Base-by-base conservation (phyloP, 805 yeast species). In the Priceomyces fermenticarens region DNA sequence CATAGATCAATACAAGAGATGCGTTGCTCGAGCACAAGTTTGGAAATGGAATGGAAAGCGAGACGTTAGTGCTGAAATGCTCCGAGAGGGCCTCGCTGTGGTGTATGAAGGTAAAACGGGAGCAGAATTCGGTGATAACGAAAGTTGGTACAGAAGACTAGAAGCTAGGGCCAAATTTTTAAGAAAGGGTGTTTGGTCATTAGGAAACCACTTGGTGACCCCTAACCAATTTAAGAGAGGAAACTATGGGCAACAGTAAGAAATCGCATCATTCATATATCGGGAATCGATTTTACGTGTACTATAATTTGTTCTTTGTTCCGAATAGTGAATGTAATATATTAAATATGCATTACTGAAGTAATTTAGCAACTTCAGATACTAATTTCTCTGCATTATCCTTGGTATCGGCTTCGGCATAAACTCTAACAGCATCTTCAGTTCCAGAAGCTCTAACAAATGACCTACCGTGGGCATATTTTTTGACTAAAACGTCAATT, bases 401-500 rank as follows among this genome's bases (percentile, higher is more conserved):
- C 30, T 47, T 38, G 13, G 67, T 74, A 2, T 67, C 71, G 0
- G 97, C 96, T 62, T 93, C 99, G 0, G 96, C 93, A 52, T 93
- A 93, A 5, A 93, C 88, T 52, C 99, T 78, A 1, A 93, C 97
- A 0, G 97, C 98, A 61, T 93, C 95, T 61, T 93, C 99, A 1
- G 99, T 93, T 10, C 99, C 99, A 45, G 95, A 85, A 8, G 99
- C 98, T 52, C 99, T 79, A 2, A 91, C 98, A 63, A 93, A 93
- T 2, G 95, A 83, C 55, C 99, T 77, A 2, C 91, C 97, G 12
- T 63, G 55, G 0, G 65, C 51, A 47, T 71, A 81, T 50, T 77
- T 64, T 8, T 65, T 55, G 13, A 91, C 91, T 23, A 76, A 57
- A 3, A 53, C 70, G 57, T 93, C 93, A 41, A 93, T 88, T 46